Percentiles rank a stretch among this genome's conserved stretches.
Evolutionary conservation across 2,329 filamentous ascomycete species (phyloP).

Genomic region (Zymoseptoria crescenta): DNA sequence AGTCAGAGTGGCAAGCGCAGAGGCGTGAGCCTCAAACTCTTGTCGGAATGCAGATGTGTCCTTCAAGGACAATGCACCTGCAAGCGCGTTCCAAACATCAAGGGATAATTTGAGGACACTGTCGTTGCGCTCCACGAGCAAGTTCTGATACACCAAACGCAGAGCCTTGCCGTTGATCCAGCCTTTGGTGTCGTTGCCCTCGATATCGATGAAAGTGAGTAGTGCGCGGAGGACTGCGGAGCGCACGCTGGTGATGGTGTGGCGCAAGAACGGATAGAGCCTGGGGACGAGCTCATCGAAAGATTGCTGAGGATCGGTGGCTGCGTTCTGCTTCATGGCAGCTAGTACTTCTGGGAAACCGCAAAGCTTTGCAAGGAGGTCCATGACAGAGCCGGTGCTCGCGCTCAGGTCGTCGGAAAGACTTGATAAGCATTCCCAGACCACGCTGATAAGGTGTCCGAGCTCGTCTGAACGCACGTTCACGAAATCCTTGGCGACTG

Average conservation of each 20-base stretch:
- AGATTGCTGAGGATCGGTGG: slow-evolving; percentile 73
- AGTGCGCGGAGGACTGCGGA: slow-evolving; percentile 87
- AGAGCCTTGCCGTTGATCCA: slow-evolving; percentile 90
- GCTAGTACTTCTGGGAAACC: slow-evolving; percentile 87
- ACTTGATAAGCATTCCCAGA: slow-evolving; percentile 95
- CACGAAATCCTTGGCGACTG: slow-evolving; percentile 92
- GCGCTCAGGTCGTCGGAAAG: slow-evolving; percentile 95
- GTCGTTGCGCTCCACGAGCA: slow-evolving; percentile 84
- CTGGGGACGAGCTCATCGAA: slow-evolving; percentile 89
- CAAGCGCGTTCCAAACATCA: slow-evolving; percentile 76
- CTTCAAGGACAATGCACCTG: slow-evolving; percentile 56
- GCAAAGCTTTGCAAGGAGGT: slow-evolving; percentile 89
- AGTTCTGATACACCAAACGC: slow-evolving; percentile 86
- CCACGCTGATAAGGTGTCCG: slow-evolving; percentile 78
- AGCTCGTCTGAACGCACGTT: slow-evolving; percentile 70
- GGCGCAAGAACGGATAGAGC: slow-evolving; percentile 89
- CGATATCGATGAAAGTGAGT: slow-evolving; percentile 84
- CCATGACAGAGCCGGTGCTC: slow-evolving; percentile 97
- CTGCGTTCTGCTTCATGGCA: slow-evolving; percentile 86
- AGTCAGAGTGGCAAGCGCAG: slow-evolving; percentile 74
- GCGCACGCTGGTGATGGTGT: slow-evolving; percentile 93
- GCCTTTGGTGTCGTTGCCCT: slow-evolving; percentile 68
- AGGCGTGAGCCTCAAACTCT: slow-evolving; percentile 68
- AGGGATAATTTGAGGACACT: slow-evolving; percentile 74
- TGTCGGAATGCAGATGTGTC: slow-evolving; percentile 57